These are phyloP conservation scores for Persicaria maculosa DNA, from an alignment of 148 eudicot genomes.

Conservation along the genomic window DNA sequence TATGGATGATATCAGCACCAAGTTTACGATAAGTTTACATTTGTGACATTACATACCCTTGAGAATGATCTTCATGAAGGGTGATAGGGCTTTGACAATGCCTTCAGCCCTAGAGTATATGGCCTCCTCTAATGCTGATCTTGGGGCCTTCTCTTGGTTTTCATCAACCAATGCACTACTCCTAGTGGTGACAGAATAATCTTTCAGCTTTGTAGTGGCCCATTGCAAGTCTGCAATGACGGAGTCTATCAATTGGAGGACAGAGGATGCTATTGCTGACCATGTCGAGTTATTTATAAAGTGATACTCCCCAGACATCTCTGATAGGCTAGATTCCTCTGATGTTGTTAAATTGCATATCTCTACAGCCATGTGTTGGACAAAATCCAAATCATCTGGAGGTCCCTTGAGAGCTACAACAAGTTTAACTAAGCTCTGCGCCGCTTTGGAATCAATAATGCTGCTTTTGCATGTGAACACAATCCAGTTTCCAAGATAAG, in stretches of 20 bases:
- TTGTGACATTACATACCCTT: slow-evolving; percentile 29
- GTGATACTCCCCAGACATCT: slow-evolving; percentile 28
- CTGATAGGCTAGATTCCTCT: slow-evolving; percentile 24
- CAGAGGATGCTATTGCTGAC: slow-evolving; percentile 26
- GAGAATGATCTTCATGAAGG: slow-evolving; percentile 35
- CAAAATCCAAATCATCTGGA: slow-evolving; percentile 42
- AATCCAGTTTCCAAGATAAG: slow-evolving; percentile 35
- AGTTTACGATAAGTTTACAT: neutral
- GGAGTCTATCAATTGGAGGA: slow-evolving; percentile 39
- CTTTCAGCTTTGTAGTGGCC: slow-evolving; percentile 34
- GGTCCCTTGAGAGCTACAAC: slow-evolving; percentile 23
- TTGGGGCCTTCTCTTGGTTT: slow-evolving; percentile 17
- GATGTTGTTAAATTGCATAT: slow-evolving; percentile 29
- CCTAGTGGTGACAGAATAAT: slow-evolving; percentile 16
- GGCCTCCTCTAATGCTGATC: slow-evolving; percentile 31
- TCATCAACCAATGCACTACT: slow-evolving; percentile 22
- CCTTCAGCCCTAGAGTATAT: slow-evolving; percentile 41
- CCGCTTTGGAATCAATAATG: slow-evolving; percentile 32
- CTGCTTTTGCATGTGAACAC: slow-evolving; percentile 30
- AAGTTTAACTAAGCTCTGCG: slow-evolving; percentile 30
- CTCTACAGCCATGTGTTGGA: slow-evolving; percentile 38
- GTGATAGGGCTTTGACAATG: slow-evolving; percentile 36
- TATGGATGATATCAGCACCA: neutral
- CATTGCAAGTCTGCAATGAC: slow-evolving; percentile 36
- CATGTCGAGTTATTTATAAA: slow-evolving; percentile 32